Percentiles rank a stretch among this genome's conserved stretches.
Conservation (phyloP, 768 basidiomycete species). For the Ephemerocybe angulata region DNA sequence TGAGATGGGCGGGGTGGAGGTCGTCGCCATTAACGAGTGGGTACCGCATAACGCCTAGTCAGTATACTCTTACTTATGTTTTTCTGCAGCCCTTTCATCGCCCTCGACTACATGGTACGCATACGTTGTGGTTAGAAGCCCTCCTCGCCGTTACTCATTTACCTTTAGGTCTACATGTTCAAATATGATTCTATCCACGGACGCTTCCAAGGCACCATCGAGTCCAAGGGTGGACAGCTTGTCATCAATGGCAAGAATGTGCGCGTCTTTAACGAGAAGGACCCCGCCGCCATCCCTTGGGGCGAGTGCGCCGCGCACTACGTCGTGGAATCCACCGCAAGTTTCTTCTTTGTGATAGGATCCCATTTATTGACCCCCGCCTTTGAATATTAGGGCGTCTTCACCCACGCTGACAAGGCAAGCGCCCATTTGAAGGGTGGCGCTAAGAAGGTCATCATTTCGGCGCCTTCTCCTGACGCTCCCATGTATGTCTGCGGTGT, state of each 20-base stretch:
- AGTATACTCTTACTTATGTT: background rate
- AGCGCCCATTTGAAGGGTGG: constrained; percentile 93
- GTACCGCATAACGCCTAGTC: constrained; percentile 22
- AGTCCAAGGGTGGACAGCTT: constrained; percentile 86
- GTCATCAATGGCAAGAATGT: constrained; percentile 76
- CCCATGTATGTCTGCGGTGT: constrained; percentile 95
- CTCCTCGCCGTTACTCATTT: background rate
- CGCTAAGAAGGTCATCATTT: constrained; percentile 99
- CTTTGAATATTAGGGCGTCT: constrained; percentile 66
- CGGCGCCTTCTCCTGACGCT: constrained; percentile 92
- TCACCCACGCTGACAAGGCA: constrained; percentile 94
- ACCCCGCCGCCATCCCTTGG: constrained; percentile 87
- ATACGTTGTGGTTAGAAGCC: constrained; percentile 2
- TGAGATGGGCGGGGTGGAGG: constrained; percentile 65
- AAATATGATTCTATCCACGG: constrained; percentile 94
- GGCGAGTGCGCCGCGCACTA: constrained; percentile 77
- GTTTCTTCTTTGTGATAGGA: constrained; percentile 23
- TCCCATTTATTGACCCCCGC: constrained; percentile 14
- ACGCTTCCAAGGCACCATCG: constrained; percentile 82
- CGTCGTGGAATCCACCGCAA: constrained; percentile 91
- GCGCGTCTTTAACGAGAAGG: constrained; percentile 76
- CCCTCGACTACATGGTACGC: constrained; percentile 93
- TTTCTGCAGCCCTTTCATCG: constrained; percentile 84
- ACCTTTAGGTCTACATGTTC: constrained; percentile 90
- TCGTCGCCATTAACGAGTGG: constrained; percentile 93